A percentile compares a stretch with the other conserved stretches of the same genome.
Conservation (phyloP, 768 basidiomycete genomes). For the Gautieria morchelliformis region DNA sequence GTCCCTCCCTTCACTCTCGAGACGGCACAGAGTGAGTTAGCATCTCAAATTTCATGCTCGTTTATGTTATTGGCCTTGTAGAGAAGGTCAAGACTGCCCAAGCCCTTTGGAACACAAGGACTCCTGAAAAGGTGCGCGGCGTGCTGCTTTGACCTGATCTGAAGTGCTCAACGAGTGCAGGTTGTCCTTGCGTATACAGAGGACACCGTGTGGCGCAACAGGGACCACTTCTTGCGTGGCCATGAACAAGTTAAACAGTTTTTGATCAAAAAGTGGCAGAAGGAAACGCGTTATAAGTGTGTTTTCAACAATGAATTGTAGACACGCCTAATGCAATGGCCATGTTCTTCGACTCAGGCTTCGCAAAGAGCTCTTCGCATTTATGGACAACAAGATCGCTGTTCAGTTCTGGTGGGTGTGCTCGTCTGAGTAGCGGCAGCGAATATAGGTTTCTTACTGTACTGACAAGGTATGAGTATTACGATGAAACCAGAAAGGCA, state of each 20-base stretch:
- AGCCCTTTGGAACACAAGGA: constrained; percentile 37
- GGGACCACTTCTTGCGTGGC: constrained; percentile 39
- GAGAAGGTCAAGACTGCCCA: constrained; percentile 44
- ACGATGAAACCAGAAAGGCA: constrained; percentile 22
- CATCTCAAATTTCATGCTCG: not conserved
- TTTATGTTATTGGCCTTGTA: not conserved
- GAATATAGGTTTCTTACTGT: constrained; percentile 17
- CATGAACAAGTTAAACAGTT: constrained; percentile 35
- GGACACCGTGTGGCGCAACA: constrained; percentile 48
- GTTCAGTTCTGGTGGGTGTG: constrained; percentile 28
- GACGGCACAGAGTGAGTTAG: constrained; percentile 16
- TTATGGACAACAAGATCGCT: constrained; percentile 43
- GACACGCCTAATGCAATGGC: not conserved
- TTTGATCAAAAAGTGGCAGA: constrained; percentile 41
- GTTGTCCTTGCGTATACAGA: constrained; percentile 41
- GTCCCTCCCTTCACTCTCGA: constrained; percentile 19
- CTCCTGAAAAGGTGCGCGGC: constrained; percentile 10
- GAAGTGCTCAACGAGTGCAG: constrained; percentile 8
- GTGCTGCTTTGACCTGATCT: not conserved
- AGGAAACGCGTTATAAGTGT: constrained; percentile 37
- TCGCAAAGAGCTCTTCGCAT: constrained; percentile 46
- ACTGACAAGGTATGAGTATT: constrained; percentile 46
- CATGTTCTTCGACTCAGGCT: constrained; percentile 14
- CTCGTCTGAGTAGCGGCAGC: constrained; percentile 10
- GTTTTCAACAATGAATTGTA: not conserved